Evolutionary conservation across 306 rosid species (phyloP), one percentile per base, ranked within the genome.

Genomic region (Cajanus cajan): DNA sequence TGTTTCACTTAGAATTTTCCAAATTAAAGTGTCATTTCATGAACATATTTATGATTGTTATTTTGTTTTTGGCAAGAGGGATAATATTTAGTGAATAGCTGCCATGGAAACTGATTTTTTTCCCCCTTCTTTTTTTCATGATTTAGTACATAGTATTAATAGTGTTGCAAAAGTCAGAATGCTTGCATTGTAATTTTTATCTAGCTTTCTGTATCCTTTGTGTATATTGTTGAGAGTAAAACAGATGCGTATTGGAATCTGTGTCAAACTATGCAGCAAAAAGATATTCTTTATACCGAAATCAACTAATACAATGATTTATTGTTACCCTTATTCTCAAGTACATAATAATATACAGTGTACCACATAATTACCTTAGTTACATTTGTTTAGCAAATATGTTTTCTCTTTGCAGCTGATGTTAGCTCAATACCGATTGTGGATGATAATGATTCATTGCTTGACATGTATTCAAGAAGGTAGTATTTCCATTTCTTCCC

Each of bases 371-470:
- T 65, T 39, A 37, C 71, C 41, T 7, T 18, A 18, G 37, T 36
- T 37, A 22, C 8, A 19, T 66, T 19, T 11, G 39, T 19, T 39
- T 66, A 19, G 43, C 71, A 19, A 68, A 43, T 70, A 51, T 67
- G 45, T 41, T 50, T 79, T 81, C 70, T 78, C 57, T 76, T 89
- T 85, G 88, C 89, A 92, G 97, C 96, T 74, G 85, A 77, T 50
- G 93, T 92, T 75, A 92, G 96, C 87, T 89, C 97, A 67, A 83
- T 92, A 84, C 97, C 97, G 22, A 86, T 92, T 51, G 97, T 92
- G 86, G 97, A 92, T 72, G 87, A 86, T 34, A 86, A 87, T 68
- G 88, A 89, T 69, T 90, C 96, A 5, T 90, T 92, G 83, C 85
- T 92, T 43, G 97, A 92, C 82, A 85, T 90, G 67, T 92, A 92